phyloP scores from a whole-genome alignment of 768 basidiomycete species.

The Hypholoma fasciculare region DNA sequence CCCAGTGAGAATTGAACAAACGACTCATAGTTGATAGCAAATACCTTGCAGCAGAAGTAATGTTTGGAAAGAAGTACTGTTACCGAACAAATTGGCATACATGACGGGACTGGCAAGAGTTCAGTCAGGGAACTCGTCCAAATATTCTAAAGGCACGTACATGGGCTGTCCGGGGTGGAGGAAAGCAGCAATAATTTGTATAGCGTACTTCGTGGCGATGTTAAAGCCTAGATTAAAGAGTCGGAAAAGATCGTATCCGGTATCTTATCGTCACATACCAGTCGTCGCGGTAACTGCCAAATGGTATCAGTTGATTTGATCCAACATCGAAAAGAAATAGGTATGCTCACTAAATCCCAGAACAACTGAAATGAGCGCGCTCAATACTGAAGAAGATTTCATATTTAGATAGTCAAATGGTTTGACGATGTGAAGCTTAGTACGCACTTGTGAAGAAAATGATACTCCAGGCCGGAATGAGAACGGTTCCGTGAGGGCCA shows the following conservation, averaged over 20 bases:
- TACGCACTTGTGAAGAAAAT: slow-evolving; percentile 49
- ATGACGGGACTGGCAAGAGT: slow-evolving; percentile 41
- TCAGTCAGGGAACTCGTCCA: background rate
- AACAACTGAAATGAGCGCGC: slow-evolving; percentile 35
- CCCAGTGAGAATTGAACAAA: slow-evolving; percentile 16
- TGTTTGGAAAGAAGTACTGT: slow-evolving; percentile 53
- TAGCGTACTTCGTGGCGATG: slow-evolving; percentile 48
- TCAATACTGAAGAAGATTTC: slow-evolving; percentile 19
- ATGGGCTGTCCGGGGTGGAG: slow-evolving; percentile 49
- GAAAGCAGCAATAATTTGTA: slow-evolving; percentile 52
- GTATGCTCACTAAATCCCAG: slow-evolving; percentile 40
- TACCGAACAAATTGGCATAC: slow-evolving; percentile 57
- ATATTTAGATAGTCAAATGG: background rate
- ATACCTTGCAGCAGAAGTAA: slow-evolving; percentile 48
- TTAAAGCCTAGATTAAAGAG: slow-evolving; percentile 29
- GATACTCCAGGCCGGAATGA: slow-evolving; percentile 56
- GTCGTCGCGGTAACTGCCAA: slow-evolving; percentile 18
- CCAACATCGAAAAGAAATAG: background rate
- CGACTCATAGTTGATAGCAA: background rate
- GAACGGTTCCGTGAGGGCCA: slow-evolving; percentile 34
- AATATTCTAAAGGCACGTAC: slow-evolving; percentile 21
- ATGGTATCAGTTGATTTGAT: background rate
- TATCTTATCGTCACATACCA: background rate
- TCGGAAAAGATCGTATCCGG: background rate
- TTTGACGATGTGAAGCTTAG: background rate